phyloP scores from a whole-genome alignment of 495 filamentous ascomycete species.

The Penicillium atrosanguineum region DNA sequence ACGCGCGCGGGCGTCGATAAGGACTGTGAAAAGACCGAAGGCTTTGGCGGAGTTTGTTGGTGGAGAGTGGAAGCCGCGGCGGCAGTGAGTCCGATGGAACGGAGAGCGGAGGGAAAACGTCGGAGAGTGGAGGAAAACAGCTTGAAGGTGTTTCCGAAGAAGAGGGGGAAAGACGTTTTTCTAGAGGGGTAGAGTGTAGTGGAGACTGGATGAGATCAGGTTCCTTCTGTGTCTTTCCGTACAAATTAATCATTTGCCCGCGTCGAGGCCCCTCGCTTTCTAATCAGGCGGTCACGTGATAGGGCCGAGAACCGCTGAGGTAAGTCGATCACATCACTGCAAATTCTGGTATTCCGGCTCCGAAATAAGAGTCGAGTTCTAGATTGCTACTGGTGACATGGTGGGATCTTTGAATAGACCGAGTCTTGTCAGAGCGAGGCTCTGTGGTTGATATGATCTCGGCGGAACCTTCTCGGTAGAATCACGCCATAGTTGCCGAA shows the following conservation, averaged over 20 bases:
- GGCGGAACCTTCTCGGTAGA: not conserved
- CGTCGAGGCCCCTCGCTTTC: conserved; percentile 30
- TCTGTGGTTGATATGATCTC: not conserved
- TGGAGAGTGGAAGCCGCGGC: conserved; percentile 65
- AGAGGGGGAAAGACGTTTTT: conserved; percentile 17
- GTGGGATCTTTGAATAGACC: no score
- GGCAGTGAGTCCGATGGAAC: conserved; percentile 58
- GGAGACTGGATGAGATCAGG: conserved; percentile 18
- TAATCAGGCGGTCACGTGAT: conserved; percentile 26
- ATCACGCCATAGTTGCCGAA: conserved; percentile 2
- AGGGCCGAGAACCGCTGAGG: conserved; percentile 20
- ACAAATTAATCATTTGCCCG: conserved; percentile 25
- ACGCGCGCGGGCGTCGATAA: conserved; percentile 44
- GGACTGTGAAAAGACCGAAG: conserved; percentile 34
- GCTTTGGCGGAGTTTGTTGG: conserved; percentile 48
- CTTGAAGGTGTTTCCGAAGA: conserved; percentile 49
- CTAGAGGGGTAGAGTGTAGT: conserved; percentile 21
- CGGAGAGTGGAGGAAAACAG: conserved; percentile 82
- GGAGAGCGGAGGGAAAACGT: conserved; percentile 60
- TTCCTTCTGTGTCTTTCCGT: conserved; percentile 15
- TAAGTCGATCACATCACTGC: conserved; percentile 13
- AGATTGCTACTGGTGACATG: not conserved
- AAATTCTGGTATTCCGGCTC: not conserved
- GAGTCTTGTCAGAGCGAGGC: not conserved
- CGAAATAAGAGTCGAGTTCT: not conserved